These are phyloP conservation scores for Mycena indigotica DNA, from an alignment of 768 basidiomycete species.

Conservation along the genomic window DNA sequence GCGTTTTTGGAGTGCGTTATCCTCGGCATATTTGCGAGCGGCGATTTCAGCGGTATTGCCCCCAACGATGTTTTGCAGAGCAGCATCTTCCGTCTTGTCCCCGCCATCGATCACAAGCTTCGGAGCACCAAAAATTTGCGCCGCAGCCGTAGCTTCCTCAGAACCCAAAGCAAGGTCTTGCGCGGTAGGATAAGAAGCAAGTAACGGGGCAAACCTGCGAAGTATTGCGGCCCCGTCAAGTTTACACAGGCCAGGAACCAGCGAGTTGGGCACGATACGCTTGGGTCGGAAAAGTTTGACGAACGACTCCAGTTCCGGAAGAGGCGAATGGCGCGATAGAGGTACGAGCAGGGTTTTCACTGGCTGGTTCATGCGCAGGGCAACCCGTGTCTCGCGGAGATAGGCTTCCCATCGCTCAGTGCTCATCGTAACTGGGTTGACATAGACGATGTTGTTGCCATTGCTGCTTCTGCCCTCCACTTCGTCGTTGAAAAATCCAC, in stretches of 20 bases:
- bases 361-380: constrained; percentile 25
- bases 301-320: constrained; percentile 82
- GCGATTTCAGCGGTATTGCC: constrained; percentile 43
- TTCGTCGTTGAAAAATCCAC: constrained; percentile 27
- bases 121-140: background rate
- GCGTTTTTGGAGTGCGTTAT: constrained; percentile 45
- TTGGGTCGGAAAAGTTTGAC: constrained; percentile 81
- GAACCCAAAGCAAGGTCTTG: constrained; percentile 9
- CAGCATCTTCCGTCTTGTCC: constrained; percentile 35
- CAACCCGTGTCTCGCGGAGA: constrained; percentile 35
- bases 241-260: constrained; percentile 51
- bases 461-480: constrained; percentile 37
- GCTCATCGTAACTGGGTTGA: constrained; percentile 81
- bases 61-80: constrained; percentile 69
- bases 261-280: constrained; percentile 78
- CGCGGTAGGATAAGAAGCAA: constrained; percentile 34
- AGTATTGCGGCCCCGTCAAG: constrained; percentile 78
- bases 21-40: constrained; percentile 60
- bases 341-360: constrained; percentile 75
- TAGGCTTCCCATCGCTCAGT: constrained; percentile 54
- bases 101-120: constrained; percentile 34
- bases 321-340: constrained; percentile 81
- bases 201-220: constrained; percentile 62
- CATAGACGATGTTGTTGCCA: constrained; percentile 69
- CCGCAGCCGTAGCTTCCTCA: constrained; percentile 2